phyloP scores from a whole-genome alignment of 495 filamentous ascomycete genomes.

The Elasticomyces elasticus region DNA sequence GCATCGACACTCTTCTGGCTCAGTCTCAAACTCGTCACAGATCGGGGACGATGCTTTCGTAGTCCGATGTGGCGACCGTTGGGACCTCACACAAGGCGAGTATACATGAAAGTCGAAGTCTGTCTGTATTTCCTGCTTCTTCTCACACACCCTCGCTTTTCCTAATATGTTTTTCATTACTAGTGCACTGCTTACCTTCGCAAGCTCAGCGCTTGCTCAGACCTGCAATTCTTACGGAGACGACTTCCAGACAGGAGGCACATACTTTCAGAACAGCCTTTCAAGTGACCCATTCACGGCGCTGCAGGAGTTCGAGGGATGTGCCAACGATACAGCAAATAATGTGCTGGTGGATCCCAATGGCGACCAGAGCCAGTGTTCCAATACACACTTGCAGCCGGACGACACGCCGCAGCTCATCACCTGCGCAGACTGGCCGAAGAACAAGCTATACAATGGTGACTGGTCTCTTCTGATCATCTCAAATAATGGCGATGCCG shows the following conservation, averaged over 20 bases:
- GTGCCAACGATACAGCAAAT: slow-evolving; percentile 24
- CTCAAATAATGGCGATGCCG: slow-evolving; percentile 30
- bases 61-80: background rate
- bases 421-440: slow-evolving; percentile 21
- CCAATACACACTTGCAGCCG: slow-evolving; percentile 25
- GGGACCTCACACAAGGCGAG: background rate
- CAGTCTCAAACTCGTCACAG: background rate
- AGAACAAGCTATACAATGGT: slow-evolving; percentile 26
- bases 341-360: slow-evolving; percentile 31
- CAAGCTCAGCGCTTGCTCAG: background rate
- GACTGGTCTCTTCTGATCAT: slow-evolving; percentile 30
- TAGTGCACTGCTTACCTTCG: background rate
- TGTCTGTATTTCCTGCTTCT: background rate
- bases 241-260: slow-evolving; percentile 30
- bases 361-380: slow-evolving; percentile 27
- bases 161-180: background rate
- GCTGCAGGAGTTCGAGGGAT: slow-evolving; percentile 27
- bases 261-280: slow-evolving; percentile 30
- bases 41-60: background rate
- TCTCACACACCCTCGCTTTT: background rate
- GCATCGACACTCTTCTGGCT: background rate
- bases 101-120: background rate
- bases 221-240: slow-evolving; percentile 27
- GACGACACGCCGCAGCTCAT: slow-evolving; percentile 27
- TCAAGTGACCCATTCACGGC: slow-evolving; percentile 28